A percentile compares a stretch with the other conserved stretches of the same genome.
These are phyloP conservation scores for Fusarium falciforme DNA, from an alignment of 2,329 filamentous ascomycete species.

Conservation along the genomic window DNA sequence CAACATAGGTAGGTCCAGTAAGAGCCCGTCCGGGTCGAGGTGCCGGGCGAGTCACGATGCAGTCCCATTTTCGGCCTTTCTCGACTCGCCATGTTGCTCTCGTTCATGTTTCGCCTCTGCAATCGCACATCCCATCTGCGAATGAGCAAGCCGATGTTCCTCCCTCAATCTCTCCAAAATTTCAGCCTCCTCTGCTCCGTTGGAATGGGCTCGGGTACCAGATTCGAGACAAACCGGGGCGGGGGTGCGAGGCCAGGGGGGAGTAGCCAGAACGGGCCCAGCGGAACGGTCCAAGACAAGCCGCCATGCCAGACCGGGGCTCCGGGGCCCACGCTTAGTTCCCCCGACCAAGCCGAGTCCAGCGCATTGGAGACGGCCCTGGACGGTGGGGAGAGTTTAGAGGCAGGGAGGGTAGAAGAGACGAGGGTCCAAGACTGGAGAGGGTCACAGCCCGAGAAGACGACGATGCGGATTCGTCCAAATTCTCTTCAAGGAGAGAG, in stretches of 20 bases:
- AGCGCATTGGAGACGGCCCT: conserved; percentile 35
- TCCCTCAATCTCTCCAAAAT: conserved; percentile 16
- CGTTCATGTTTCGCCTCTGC: background rate
- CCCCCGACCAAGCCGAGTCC: conserved; percentile 36
- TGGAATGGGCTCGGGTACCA: conserved; percentile 40
- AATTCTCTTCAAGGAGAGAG: conserved; percentile 10
- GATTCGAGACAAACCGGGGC: conserved; percentile 35
- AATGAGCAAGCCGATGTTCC: conserved; percentile 2
- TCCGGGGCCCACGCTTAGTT: conserved; percentile 34
- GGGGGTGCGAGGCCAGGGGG: conserved; percentile 21
- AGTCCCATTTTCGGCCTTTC: conserved; percentile 1
- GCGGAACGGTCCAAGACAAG: conserved; percentile 44
- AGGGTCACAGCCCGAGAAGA: conserved; percentile 4
- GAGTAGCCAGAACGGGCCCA: conserved; percentile 34
- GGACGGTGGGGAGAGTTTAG: conserved; percentile 4
- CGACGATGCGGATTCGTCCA: conserved; percentile 17
- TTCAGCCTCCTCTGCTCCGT: conserved; percentile 31
- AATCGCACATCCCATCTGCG: background rate
- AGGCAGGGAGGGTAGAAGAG: conserved; percentile 1
- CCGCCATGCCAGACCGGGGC: conserved; percentile 26
- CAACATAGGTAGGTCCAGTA: background rate
- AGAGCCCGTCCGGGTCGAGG: background rate
- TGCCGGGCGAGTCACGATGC: conserved; percentile 26
- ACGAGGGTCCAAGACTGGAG: conserved; percentile 8
- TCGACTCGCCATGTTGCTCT: conserved; percentile 15